phyloP scores from a whole-genome alignment of 2,329 filamentous ascomycete genomes.

The Pseudocercospora cruenta region DNA sequence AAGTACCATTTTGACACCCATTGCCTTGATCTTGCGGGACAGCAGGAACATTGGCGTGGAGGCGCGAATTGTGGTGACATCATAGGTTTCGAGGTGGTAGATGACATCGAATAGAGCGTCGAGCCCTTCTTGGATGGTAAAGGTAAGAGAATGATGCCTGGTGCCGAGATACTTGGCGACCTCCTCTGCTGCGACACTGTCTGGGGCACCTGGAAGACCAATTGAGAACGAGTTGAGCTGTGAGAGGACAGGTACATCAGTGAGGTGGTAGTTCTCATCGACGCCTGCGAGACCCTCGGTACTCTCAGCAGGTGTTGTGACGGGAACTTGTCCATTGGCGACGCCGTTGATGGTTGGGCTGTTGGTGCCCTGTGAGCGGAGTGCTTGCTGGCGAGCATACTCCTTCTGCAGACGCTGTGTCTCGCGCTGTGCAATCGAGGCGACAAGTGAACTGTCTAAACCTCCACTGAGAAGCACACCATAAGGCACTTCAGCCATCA shows the following conservation, averaged over 20 bases:
- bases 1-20: slow-evolving; percentile 99
- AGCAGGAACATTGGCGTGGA: slow-evolving; percentile 99
- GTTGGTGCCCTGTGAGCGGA: slow-evolving; percentile 37
- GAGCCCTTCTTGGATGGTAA: slow-evolving; percentile 95
- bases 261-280: slow-evolving; percentile 86
- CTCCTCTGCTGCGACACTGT: slow-evolving; percentile 87
- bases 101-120: slow-evolving; percentile 97
- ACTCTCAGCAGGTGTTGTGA: slow-evolving; percentile 45
- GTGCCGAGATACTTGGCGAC: slow-evolving; percentile 97
- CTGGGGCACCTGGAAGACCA: slow-evolving; percentile 87
- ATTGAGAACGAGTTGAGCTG: slow-evolving; percentile 99
- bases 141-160: slow-evolving; percentile 97
- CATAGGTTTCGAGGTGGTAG: slow-evolving; percentile 95
- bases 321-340: slow-evolving; percentile 51
- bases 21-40: slow-evolving; percentile 97
- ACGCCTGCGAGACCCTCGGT: slow-evolving; percentile 84
- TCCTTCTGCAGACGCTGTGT: slow-evolving; percentile 47
- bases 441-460: slow-evolving; percentile 82
- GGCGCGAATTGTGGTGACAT: slow-evolving; percentile 96
- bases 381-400: slow-evolving; percentile 46
- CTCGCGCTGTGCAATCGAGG: slow-evolving; percentile 26
- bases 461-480: slow-evolving; percentile 94
- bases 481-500: slow-evolving; percentile 99
- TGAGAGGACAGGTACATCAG: slow-evolving; percentile 86
- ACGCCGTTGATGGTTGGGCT: slow-evolving; percentile 35